Conservation (phyloP, 2,329 filamentous ascomycete species). For the Chaetothyriales sp. region DNA sequence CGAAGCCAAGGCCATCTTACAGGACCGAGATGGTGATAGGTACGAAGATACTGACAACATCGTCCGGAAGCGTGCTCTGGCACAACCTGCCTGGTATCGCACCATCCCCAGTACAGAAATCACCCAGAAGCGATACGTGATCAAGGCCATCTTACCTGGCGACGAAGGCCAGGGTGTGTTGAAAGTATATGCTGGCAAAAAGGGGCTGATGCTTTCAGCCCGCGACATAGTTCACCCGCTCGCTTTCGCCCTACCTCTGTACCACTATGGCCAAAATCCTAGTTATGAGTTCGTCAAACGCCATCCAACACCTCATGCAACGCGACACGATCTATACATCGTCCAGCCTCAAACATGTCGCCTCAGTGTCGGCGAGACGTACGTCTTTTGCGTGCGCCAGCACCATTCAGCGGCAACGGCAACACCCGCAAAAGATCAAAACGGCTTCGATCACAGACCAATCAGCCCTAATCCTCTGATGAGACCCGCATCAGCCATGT, state of each 20-base stretch:
- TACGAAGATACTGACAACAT: slow-evolving; percentile 77
- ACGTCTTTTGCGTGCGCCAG: slow-evolving; percentile 90
- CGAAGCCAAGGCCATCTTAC: slow-evolving; percentile 65
- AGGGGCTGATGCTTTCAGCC: slow-evolving; percentile 93
- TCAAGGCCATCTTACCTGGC: slow-evolving; percentile 82
- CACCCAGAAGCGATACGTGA: slow-evolving; percentile 67
- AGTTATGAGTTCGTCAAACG: slow-evolving; percentile 84
- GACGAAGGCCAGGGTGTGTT: slow-evolving; percentile 80
- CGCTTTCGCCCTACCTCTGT: slow-evolving; percentile 76
- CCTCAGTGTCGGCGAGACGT: slow-evolving; percentile 88
- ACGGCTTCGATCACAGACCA: slow-evolving; percentile 15
- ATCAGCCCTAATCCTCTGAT: slow-evolving; percentile 26
- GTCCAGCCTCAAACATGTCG: slow-evolving; percentile 86
- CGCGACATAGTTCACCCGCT: slow-evolving; percentile 90
- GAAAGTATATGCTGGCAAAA: slow-evolving; percentile 86
- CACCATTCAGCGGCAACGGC: slow-evolving; percentile 49
- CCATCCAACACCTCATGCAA: slow-evolving; percentile 94
- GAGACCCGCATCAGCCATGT: slow-evolving; percentile 46
- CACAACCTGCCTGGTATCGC: slow-evolving; percentile 81
- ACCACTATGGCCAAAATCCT: slow-evolving; percentile 84
- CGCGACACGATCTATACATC: slow-evolving; percentile 91
- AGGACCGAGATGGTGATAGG: slow-evolving; percentile 76
- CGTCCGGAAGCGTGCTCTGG: slow-evolving; percentile 70
- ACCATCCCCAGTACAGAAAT: slow-evolving; percentile 31
- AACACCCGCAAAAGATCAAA: slow-evolving; percentile 9